These are phyloP conservation scores for Pleodorina starrii DNA, from an alignment of 139 green algal genomes.

Conservation along the genomic window DNA sequence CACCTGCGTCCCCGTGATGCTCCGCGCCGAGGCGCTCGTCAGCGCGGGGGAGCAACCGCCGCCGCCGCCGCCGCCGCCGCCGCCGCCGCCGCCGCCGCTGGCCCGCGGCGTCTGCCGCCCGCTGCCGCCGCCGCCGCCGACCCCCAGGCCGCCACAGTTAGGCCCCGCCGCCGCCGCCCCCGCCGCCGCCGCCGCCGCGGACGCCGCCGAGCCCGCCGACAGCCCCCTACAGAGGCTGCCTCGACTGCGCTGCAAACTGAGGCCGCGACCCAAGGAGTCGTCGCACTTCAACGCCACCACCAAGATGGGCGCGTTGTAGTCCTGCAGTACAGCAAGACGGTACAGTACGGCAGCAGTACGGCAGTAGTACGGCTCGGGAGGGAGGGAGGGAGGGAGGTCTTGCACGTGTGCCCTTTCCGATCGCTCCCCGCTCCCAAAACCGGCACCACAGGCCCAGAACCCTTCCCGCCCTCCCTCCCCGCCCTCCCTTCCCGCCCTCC, in stretches of 20 bases:
- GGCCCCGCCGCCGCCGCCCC: background rate
- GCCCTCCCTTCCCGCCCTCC: too few species aligned
- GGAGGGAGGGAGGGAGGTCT: too few species aligned
- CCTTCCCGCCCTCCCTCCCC: too few species aligned
- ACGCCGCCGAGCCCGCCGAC: background rate
- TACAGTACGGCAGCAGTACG: too few species aligned
- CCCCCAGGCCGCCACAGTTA: background rate
- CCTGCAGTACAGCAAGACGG: background rate
- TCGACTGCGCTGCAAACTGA: background rate
- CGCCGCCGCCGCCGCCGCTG: background rate
- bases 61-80: too few species aligned
- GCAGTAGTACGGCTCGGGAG: background rate
- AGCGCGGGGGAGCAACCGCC: background rate
- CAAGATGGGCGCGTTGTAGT: conserved; percentile 30
- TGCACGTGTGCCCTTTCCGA: too few species aligned
- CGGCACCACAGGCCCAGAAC: too few species aligned
- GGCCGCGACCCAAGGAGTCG: background rate
- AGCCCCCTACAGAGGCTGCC: background rate
- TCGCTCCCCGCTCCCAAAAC: too few species aligned
- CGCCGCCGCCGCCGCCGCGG: background rate
- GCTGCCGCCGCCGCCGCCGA: background rate
- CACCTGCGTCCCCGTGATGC: too few species aligned
- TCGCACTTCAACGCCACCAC: conserved; percentile 23
- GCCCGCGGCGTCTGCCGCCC: background rate
- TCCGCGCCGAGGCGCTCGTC: background rate